Base-by-base conservation (phyloP, 2,329 filamentous ascomycete genomes). In the Xylariaceae sp. region DNA sequence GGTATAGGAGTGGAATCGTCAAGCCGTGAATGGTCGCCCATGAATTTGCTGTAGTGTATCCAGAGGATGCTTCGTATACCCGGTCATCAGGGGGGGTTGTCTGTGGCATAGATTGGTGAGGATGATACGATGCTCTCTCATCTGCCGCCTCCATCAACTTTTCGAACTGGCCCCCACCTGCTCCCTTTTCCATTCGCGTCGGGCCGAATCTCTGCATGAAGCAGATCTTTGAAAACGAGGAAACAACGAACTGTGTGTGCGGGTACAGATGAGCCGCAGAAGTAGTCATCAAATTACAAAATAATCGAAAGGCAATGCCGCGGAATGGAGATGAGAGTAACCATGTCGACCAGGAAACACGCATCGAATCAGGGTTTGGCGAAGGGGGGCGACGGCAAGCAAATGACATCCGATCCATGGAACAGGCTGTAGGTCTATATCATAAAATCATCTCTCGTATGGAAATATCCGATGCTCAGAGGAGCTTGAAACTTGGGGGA, bases 1-100 rank as follows among this genome's bases (percentile, higher is more conserved):
- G 70, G 70, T 72, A 71, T 71, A 71, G 67, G 65, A 66, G 65
- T 69, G 62, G 68, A 69, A 65, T 72, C 71, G 67, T 72, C 66
- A 72, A 70, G 68, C 71, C 71, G 68, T 73, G 57, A 73, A 72
- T 72, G 71, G 71, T 72, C 67, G 70, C 70, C 71, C 71, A 72
- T 72, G 65, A 67, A 65, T 64, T 71, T 51, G 67, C 62, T 73
- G 67, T 73, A 73, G 70, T 72, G 69, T 73, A 71, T 71, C 66
- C 68, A 70, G 68, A 67, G 23, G 66, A 65, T 67, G 66, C 64
- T 70, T 69, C 64, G 61, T 66, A 65, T 68, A 67, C 67, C 64
- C 60, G 66, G 66, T 68, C 67, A 64, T 71, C 68, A 64, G 64
- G 68, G 68, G 67, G 67, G 67, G 66, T 69, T 67, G 23, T 30